phyloP scores from a whole-genome alignment of 2,329 filamentous ascomycete genomes.

The Harringtonia lauricola region DNA sequence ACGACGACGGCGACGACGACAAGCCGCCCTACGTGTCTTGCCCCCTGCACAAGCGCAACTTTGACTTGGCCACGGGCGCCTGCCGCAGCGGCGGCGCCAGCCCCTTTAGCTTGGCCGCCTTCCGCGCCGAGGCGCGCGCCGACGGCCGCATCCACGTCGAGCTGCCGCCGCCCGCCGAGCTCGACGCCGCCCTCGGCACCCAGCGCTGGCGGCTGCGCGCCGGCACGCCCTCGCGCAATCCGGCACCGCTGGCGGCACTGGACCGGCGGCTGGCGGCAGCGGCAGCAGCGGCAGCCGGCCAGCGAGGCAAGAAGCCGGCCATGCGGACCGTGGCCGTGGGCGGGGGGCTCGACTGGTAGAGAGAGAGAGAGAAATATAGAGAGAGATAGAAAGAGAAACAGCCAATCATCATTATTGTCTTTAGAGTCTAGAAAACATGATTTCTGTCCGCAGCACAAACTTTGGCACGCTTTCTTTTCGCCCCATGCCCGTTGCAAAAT shows the following conservation, averaged over 20 bases:
- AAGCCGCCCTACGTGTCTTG: conserved; percentile 75
- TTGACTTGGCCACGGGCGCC: conserved; percentile 58
- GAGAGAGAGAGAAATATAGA: too few species aligned
- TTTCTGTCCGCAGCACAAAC: too few species aligned
- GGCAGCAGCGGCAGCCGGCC: conserved; percentile 14
- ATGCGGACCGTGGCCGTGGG: conserved; percentile 17
- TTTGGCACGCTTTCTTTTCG: too few species aligned
- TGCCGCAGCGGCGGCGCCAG: conserved; percentile 60
- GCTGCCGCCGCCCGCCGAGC: conserved; percentile 68
- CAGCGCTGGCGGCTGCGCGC: conserved; percentile 67
- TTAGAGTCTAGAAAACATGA: too few species aligned
- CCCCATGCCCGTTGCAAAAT: too few species aligned
- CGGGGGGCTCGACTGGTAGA: conserved; percentile 33
- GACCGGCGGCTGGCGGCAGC: conserved; percentile 30
- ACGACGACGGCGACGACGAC: conserved; percentile 25
- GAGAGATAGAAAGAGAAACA: neutral
- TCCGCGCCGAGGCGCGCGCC: conserved; percentile 58
- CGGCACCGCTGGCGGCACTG: conserved; percentile 26
- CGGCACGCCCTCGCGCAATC: conserved; percentile 47
- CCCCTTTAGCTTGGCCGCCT: conserved; percentile 67
- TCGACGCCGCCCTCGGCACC: conserved; percentile 71
- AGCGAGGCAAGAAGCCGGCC: conserved; percentile 30
- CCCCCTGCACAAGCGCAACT: conserved; percentile 85
- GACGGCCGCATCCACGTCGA: conserved; percentile 52
- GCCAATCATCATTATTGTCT: too few species aligned